Evolutionary conservation across 2,329 filamentous ascomycete genomes (phyloP), one percentile per base, ranked within the genome.

Genomic region (Achaetomium macrosporum): DNA sequence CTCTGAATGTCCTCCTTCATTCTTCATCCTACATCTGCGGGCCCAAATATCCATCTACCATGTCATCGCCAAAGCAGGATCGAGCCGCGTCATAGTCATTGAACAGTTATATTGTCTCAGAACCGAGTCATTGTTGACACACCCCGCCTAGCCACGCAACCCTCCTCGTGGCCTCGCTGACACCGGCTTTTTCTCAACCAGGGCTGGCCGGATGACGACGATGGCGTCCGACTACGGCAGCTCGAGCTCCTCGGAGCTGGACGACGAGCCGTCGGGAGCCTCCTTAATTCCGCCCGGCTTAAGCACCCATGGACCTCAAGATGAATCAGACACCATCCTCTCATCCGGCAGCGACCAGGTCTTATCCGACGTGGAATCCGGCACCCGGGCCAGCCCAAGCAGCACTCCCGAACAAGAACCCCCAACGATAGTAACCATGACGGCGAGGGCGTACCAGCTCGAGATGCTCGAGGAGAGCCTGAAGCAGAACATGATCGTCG

Each of bases 391-490:
- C 31, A 47, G 20, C 29, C 40, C 50, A 30, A 47, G 30, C 30
- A 54, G 41, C 16, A 51, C 52, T 1, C 40, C 50, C n/a, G 55
- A 63, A 9, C 37, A 56, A 42, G 61, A 66, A 20, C 35, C 58
- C 9, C 48, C 53, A 19, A 39, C 16, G 19, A 29, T 54, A n/a
- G 52, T 54, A 17, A 58, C 66, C 39, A 72, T 79, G 59, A 66
- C 69, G 52, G 66, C 77, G 16, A 72, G 86, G 43, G 79, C 77
- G 1, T 92, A 91, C 61, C 87, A 92, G 67, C 64, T 79, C 17
- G 88, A 91, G 69, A 90, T 92, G 87, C 74, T 88, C 49, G 76
- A 85, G 54, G 77, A 80, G 62, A 89, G 85, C 62, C 71, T 88
- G 61, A 76, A 77, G 55, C 71, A 76, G 43, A 91, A 90, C 64